Conservation (phyloP, 2,329 filamentous ascomycete genomes). For the Cercospora sesami region DNA sequence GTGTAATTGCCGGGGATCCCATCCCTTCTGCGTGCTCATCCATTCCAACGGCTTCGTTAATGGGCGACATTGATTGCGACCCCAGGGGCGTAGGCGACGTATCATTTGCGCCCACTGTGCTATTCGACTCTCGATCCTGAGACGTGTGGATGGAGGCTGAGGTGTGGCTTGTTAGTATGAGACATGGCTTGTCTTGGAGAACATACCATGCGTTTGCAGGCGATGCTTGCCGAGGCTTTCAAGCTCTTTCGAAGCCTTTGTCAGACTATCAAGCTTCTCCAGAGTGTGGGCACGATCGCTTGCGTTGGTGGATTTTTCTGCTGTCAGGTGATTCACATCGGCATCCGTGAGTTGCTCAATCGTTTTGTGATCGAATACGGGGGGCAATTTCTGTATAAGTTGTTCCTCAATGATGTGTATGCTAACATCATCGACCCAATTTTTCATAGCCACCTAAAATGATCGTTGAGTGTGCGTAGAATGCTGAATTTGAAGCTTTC, state of each 20-base stretch:
- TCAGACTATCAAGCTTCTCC: neutral
- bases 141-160: neutral
- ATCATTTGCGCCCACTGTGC: neutral
- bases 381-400: neutral
- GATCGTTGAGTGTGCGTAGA: neutral
- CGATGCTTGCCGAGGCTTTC: neutral
- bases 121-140: neutral
- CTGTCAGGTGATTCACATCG: neutral
- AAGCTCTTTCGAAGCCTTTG: neutral
- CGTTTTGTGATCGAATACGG: neutral
- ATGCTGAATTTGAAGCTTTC: neutral
- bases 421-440: neutral
- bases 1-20: neutral
- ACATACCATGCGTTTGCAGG: neutral
- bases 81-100: neutral
- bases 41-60: neutral
- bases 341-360: neutral
- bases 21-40: neutral
- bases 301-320: neutral
- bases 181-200: neutral
- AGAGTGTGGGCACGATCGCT: neutral
- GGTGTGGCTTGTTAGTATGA: neutral
- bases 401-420: neutral
- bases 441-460: neutral
- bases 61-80: neutral